Evolutionary conservation across 768 basidiomycete genomes (phyloP), one percentile per base, ranked within the genome.

Genomic region (Termitomyces sp.): DNA sequence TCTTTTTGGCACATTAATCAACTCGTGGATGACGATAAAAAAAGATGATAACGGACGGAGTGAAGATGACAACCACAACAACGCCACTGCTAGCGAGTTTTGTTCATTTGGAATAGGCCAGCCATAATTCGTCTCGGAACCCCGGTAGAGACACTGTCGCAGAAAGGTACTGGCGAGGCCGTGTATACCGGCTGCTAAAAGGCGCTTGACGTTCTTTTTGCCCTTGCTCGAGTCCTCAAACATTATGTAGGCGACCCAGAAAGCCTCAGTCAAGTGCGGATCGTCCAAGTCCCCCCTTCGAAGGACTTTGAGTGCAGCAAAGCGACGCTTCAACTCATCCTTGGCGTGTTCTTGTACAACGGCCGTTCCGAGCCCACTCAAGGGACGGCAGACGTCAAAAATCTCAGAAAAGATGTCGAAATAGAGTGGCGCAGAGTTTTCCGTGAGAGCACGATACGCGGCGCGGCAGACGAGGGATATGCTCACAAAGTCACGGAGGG

Each of bases 241-340:
- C 81, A 87, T 84, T 36, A 80, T 65, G 64, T 81, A 84, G 52
- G 81, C 75, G 0, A 76, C 75, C 72, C 81, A 81, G 31, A 87
- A 66, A 12, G 76, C 77, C 56, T 81, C 76, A 0, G 69, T 71
- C 9, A 82, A 65, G 16, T 61, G 55, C 29, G 74, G 68, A 57
- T 75, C 64, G 60, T 75, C 68, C 29, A 78, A 55, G 2, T 68
- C 65, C 7, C 70, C 69, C n/a, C 60, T 62, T 22, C 74, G 75
- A 66, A 85, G 73, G 52, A 76, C 65, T 15, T 77, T 73, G n/a
- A 84, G 72, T 0, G 77, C 77, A 1, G 54, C 57, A 56, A 75
- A 77, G 1, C 84, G 76, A 26, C 74, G 74, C 45, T 69, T 68
- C 33, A 83, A 67, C 64, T 87, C 85, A 48, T 65, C 42, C 20